phyloP scores from a whole-genome alignment of 768 basidiomycete species.

The Pulveroboletus sp. region DNA sequence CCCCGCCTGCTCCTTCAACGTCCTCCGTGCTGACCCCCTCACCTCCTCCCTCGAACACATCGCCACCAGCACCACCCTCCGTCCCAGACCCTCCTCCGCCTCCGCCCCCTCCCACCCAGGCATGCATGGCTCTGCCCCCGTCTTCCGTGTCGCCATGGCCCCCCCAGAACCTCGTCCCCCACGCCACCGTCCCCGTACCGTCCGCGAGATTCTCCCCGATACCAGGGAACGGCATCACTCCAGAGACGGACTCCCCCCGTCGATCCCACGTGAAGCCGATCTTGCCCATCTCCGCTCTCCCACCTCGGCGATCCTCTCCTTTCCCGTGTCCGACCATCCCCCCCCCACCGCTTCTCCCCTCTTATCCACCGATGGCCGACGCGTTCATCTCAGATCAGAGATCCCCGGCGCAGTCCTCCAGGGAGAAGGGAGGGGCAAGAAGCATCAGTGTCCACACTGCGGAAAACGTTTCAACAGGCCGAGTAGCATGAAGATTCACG shows the following conservation, averaged over 20 bases:
- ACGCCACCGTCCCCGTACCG: slow-evolving; percentile 18
- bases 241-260: slow-evolving; percentile 22
- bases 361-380: slow-evolving; percentile 27
- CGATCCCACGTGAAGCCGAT: slow-evolving; percentile 30
- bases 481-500: slow-evolving; percentile 39
- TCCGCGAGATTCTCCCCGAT: slow-evolving; percentile 25
- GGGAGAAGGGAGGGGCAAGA: slow-evolving; percentile 31
- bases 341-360: slow-evolving; percentile 21
- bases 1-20: slow-evolving; percentile 37
- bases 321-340: slow-evolving; percentile 31
- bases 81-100: slow-evolving; percentile 25
- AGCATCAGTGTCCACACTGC: slow-evolving; percentile 36
- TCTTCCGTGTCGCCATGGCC: slow-evolving; percentile 36
- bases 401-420: slow-evolving; percentile 25
- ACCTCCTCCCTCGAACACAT: slow-evolving; percentile 41
- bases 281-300: slow-evolving; percentile 27
- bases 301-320: slow-evolving; percentile 32
- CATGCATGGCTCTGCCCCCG: slow-evolving; percentile 33
- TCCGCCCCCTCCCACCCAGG: slow-evolving; percentile 14
- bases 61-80: slow-evolving; percentile 38
- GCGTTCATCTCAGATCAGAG: slow-evolving; percentile 28
- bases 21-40: slow-evolving; percentile 41
- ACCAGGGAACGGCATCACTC: slow-evolving; percentile 22
- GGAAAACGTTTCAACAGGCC: slow-evolving; percentile 40
- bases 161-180: slow-evolving; percentile 14